phyloP scores from a whole-genome alignment of 1,284 basidiomycete species.

The Trichosporon asahii region DNA sequence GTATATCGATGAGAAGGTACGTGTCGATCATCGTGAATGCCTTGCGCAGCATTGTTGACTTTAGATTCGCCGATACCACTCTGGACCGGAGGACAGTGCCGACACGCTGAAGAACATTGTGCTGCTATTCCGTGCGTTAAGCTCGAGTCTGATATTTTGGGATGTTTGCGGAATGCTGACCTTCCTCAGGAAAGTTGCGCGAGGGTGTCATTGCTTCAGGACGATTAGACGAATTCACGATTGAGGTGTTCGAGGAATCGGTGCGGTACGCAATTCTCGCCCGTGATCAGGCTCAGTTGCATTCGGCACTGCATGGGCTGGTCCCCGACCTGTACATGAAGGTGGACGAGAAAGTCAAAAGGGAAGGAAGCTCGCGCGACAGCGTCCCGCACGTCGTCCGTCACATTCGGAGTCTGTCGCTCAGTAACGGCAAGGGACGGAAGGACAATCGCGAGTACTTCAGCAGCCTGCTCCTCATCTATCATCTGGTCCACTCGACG shows the following conservation, averaged over 20 bases:
- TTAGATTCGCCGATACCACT: slow-evolving; percentile 17
- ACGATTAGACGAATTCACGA: slow-evolving; percentile 45
- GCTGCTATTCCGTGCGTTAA: slow-evolving; percentile 39
- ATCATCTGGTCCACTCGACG: slow-evolving; percentile 34
- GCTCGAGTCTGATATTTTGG: neutral
- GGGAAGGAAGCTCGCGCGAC: neutral
- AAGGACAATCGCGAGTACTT: slow-evolving; percentile 30
- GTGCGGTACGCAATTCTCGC: slow-evolving; percentile 42
- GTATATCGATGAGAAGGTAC: slow-evolving; percentile 47
- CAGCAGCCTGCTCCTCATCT: slow-evolving; percentile 36
- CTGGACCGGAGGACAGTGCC: slow-evolving; percentile 19
- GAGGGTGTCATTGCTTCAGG: slow-evolving; percentile 48
- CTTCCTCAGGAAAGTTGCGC: slow-evolving; percentile 42
- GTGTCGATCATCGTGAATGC: slow-evolving; percentile 7
- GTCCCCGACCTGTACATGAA: slow-evolving; percentile 43
- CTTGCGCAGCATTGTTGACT: neutral
- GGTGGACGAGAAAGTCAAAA: slow-evolving; percentile 16
- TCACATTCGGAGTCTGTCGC: neutral
- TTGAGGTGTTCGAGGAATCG: slow-evolving; percentile 48
- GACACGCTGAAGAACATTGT: slow-evolving; percentile 46
- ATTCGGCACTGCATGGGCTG: slow-evolving; percentile 43
- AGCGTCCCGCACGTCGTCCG: neutral
- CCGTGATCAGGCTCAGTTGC: slow-evolving; percentile 39
- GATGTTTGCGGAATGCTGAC: neutral
- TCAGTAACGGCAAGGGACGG: neutral